Base-by-base conservation (phyloP, 2,329 filamentous ascomycete species). In the Thielaviopsis musarum region DNA sequence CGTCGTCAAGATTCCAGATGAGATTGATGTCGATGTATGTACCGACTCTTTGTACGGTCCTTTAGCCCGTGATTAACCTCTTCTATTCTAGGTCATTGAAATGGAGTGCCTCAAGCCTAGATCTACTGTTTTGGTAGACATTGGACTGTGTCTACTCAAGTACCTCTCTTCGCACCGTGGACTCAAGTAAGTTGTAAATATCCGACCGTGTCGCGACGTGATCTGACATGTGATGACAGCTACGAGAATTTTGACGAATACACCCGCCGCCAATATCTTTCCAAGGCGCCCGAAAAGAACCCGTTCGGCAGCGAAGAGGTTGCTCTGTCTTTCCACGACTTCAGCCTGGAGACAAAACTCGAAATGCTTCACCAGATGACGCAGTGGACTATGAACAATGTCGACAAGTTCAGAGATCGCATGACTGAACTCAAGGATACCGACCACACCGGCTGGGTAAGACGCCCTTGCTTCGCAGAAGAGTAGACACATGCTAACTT, bases 151-250 rank as follows among this genome's bases (percentile, higher is more conserved):
- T 59, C 77, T 97, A 21, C 81, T 97, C 62, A 96, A 96, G 77
- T 90, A 87, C 69, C 84, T 96, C 56, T 96, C 93, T 34, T 95
- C 91, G 62, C 90, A 96, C 74, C 85, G 91, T 64, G 91, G 91
- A 64, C 76, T 97, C 54, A 94, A 86, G 90, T 95, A 80, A 65
- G 87, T 78, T 63, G 51, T 38, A 55, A 24, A 60, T 24, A 48
- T 53, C 28, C 12, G 15, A 48, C 9, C 26, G 38, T 45, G 13
- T 15, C 21, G 6, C 15, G 48, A 55, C 53, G 61, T 65, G 51
- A 34, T 34, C 64, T 64, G 22, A 61, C 41, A 19, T 59, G 38
- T 64, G 34, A 59, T 65, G 70, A 56, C 65, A 96, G 91, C 1
- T 81, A 77, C 57, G 90, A 94, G 3, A 84, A 93, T 55, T 95